These are phyloP conservation scores for Tylopilus balloui DNA, from an alignment of 768 basidiomycete genomes.

Conservation along the genomic window DNA sequence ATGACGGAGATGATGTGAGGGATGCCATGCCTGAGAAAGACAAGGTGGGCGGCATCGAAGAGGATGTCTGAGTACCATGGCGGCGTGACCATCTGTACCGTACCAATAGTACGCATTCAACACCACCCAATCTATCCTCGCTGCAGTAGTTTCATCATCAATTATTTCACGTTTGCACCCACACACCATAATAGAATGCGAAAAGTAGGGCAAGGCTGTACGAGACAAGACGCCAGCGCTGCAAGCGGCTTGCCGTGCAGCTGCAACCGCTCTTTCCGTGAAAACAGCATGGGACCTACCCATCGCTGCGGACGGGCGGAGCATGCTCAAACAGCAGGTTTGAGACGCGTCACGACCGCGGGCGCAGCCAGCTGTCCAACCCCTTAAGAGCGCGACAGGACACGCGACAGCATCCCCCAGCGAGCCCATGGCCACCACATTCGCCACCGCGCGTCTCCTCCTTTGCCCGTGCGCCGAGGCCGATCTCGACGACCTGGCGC, in stretches of 20 bases:
- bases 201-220: not conserved
- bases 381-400: not conserved
- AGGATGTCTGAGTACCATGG: not conserved
- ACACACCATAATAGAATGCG: not conserved
- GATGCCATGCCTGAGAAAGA: conserved; percentile 3
- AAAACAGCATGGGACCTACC: not conserved
- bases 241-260: not conserved
- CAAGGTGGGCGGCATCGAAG: not conserved
- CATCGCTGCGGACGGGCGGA: conserved; percentile 6
- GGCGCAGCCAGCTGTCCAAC: conserved; percentile 12
- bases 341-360: conserved; percentile 11
- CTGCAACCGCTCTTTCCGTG: not conserved
- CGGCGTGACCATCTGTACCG: no score
- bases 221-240: not conserved
- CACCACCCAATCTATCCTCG: not conserved
- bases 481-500: conserved; percentile 30
- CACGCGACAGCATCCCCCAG: not conserved
- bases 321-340: not conserved
- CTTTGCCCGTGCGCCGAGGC: conserved; percentile 32
- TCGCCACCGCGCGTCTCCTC: conserved; percentile 32
- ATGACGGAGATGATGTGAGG: not conserved
- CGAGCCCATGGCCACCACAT: conserved; percentile 17
- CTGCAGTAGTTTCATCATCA: not conserved
- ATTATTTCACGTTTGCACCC: not conserved
- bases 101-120: no score